phyloP scores from a whole-genome alignment of 345 rosid genomes.

The Eucalyptus sp. region DNA sequence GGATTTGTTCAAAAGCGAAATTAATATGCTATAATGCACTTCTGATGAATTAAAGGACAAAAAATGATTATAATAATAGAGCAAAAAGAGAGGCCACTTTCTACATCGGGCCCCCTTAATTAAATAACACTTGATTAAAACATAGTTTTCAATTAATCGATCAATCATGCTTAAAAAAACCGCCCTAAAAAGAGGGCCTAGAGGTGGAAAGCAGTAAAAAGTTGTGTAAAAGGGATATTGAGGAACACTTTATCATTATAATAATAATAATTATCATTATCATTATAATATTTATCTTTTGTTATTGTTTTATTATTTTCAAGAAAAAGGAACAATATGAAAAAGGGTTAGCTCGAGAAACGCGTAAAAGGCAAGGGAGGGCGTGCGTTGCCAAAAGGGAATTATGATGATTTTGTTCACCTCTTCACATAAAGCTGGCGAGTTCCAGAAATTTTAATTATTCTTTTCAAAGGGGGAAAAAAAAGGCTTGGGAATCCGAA shows the following conservation, averaged over 20 bases:
- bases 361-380: constrained; percentile 64
- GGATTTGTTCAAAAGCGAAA: background rate
- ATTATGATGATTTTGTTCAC: constrained; percentile 2
- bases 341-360: constrained; percentile 16
- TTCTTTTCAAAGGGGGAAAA: background rate
- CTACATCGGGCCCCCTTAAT: background rate
- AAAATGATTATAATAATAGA: background rate
- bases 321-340: background rate
- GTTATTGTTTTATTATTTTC: background rate
- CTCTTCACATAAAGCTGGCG: background rate
- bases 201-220: background rate
- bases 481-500: background rate
- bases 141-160: background rate
- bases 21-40: background rate
- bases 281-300: background rate
- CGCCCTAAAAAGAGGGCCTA: background rate
- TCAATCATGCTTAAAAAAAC: background rate
- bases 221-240: background rate
- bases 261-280: background rate
- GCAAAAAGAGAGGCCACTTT: background rate
- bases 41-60: background rate
- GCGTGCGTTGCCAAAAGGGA: constrained; percentile 61
- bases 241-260: background rate
- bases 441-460: background rate
- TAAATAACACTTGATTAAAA: background rate